Evolutionary conservation across 495 filamentous ascomycete species (phyloP).

Genomic region (Pyronema domesticum): DNA sequence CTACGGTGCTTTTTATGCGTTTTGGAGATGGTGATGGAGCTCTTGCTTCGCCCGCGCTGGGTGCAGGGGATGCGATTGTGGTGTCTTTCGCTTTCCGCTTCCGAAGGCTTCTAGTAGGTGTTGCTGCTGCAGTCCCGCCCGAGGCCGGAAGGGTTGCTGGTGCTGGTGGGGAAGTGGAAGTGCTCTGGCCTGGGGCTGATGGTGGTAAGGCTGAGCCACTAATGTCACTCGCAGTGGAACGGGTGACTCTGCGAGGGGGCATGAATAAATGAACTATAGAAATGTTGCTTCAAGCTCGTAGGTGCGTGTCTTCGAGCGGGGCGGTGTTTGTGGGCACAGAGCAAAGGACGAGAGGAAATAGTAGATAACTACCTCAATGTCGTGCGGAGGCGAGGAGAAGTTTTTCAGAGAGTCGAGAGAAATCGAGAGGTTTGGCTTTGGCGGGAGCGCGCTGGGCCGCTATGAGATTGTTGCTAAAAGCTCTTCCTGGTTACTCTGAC

Average conservation of each 20-base stretch:
- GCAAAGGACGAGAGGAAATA: constrained; percentile 6
- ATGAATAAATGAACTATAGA: constrained; percentile 24
- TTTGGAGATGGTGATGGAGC: not conserved
- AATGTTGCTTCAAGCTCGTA: constrained; percentile 9
- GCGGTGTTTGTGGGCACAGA: constrained; percentile 1
- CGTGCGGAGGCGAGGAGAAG: constrained; percentile 4
- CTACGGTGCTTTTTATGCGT: constrained; percentile 10
- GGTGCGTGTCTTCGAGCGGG: constrained; percentile 4
- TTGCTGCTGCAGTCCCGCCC: constrained; percentile 9
- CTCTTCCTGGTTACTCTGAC: constrained; percentile 22
- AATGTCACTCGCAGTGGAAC: constrained; percentile 20
- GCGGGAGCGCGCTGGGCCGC: constrained; percentile 2
- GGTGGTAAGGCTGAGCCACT: constrained; percentile 1
- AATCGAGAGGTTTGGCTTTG: constrained; percentile 6
- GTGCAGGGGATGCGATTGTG: not conserved
- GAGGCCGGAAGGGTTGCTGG: constrained; percentile 4
- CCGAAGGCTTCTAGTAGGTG: constrained; percentile 13
- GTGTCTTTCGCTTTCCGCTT: constrained; percentile 13
- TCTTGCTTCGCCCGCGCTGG: not conserved
- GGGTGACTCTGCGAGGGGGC: constrained; percentile 27
- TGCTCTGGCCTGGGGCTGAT: not conserved
- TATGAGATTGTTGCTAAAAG: constrained; percentile 15
- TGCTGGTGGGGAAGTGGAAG: not conserved
- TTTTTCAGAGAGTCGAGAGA: constrained; percentile 1
- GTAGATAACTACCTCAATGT: constrained; percentile 3